Evolutionary conservation across 2,329 filamentous ascomycete species (phyloP), one percentile per base, ranked within the genome.

Genomic region (Leptodontidium sp.): DNA sequence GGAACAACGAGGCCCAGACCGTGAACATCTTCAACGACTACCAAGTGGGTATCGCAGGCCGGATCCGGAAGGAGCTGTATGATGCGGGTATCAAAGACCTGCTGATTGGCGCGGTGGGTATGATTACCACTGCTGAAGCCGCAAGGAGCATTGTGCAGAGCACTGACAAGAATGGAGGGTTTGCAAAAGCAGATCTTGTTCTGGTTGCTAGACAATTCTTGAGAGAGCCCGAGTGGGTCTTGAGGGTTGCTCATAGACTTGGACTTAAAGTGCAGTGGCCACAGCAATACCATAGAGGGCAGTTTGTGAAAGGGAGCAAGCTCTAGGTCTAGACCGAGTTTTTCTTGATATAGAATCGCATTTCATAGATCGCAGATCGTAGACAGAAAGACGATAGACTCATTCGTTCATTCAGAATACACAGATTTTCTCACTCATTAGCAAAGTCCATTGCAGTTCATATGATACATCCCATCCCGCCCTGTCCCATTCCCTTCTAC

Each of bases 151-250:
- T 84, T 57, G 63, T 71, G 12, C 64, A 66, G 45, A 47, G 67
- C 29, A 65, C 65, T 24, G 65, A 66, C 21, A 64, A 69, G 68
- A 62, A 64, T 24, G 67, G 66, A 50, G 32, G 21, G 7, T 50
- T 55, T 17, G 68, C 68, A n/a, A 67, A 65, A 29, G 87, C 86
- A 0, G 94, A 98, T 77, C 79, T 94, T n/a, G 88, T 91, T 0
- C 84, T 95, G 21, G 84, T 91, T 1, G 94, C 70, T 0, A 85
- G 93, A 66, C 90, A 91, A 76, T 96, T 96, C 80, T 84, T 97
- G 81, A 88, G 93, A 78, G 93, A 97, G 77, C 92, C 94, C 0
- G 90, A 92, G 68, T 89, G 94, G 77, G 91, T 93, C 9, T 88
- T 93, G 80, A 85, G 87, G 43, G 90, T 88, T 71, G 94, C 93